Conservation (phyloP, 108 stramenopile genomes). For the Epipyxis sp. region DNA sequence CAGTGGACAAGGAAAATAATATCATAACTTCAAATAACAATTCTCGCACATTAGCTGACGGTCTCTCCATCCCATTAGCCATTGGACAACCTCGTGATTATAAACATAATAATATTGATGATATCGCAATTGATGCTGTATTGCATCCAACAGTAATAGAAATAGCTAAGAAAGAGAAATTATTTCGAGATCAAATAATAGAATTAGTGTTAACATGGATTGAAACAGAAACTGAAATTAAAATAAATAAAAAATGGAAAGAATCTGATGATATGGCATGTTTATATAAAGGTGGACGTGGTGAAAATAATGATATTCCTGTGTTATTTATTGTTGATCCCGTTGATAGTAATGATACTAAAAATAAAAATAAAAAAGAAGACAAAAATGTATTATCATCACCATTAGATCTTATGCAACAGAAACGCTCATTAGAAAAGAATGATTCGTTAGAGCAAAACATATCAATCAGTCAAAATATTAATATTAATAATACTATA, state of each 20-base stretch:
- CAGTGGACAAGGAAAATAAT: neutral
- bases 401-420: too few relatives aligned
- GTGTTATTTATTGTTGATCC: neutral
- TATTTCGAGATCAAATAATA: neutral
- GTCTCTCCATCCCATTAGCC: neutral
- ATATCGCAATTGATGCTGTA: neutral
- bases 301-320: slow-evolving; percentile 2
- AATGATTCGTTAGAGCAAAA: neutral
- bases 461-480: too few relatives aligned
- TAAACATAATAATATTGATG: neutral
- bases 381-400: too few relatives aligned
- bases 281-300: neutral
- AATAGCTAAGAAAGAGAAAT: neutral
- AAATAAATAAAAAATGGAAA: neutral
- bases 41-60: neutral
- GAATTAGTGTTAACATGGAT: neutral
- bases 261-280: neutral
- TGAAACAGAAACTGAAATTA: neutral
- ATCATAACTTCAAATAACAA: neutral
- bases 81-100: neutral
- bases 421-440: too few relatives aligned
- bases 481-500: neutral
- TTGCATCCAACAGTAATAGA: neutral
- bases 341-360: too few relatives aligned
- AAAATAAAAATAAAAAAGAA: too few relatives aligned